Conservation (phyloP, 2,329 filamentous ascomycete genomes). For the Nannizziopsis barbatae region DNA sequence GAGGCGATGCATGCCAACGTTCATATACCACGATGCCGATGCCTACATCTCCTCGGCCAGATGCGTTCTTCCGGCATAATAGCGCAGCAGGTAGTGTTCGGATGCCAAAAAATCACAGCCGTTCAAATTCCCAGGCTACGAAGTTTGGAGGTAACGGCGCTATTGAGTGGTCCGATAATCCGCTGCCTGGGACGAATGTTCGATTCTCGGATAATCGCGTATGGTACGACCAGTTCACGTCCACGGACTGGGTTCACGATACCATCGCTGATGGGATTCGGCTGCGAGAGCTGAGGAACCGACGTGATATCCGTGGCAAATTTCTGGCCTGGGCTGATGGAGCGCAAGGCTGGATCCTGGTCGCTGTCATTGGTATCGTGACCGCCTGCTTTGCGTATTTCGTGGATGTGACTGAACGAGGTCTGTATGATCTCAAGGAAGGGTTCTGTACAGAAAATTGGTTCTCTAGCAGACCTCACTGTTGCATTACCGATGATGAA, state of each 20-base stretch:
- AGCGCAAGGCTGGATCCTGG: conserved; percentile 86
- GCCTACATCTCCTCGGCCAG: conserved; percentile 24
- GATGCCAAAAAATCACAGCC: conserved; percentile 37
- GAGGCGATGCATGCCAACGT: conserved; percentile 18
- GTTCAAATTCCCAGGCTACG: conserved; percentile 40
- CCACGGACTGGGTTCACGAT: conserved; percentile 96
- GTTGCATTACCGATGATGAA: conserved; percentile 45
- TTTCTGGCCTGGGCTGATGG: conserved; percentile 68
- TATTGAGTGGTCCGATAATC: conserved; percentile 41
- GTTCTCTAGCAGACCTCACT: conserved; percentile 60
- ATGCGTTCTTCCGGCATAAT: conserved; percentile 26
- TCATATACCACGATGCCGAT: conserved; percentile 31
- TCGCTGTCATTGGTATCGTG: conserved; percentile 75
- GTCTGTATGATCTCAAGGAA: conserved; percentile 81
- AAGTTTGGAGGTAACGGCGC: conserved; percentile 55
- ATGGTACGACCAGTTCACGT: conserved; percentile 98
- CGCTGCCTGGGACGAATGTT: conserved; percentile 34
- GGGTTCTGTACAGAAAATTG: conserved; percentile 68
- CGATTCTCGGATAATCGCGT: conserved; percentile 71
- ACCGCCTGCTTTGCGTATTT: conserved; percentile 79
- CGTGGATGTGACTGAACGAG: conserved; percentile 75
- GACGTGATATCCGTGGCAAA: conserved; percentile 77
- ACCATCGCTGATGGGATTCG: conserved; percentile 89
- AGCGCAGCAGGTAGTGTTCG: conserved; percentile 29
- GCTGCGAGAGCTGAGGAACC: conserved; percentile 66